Evolutionary conservation across 345 rosid genomes (phyloP), one percentile per base, ranked within the genome.

Genomic region (Sonneratia alba): DNA sequence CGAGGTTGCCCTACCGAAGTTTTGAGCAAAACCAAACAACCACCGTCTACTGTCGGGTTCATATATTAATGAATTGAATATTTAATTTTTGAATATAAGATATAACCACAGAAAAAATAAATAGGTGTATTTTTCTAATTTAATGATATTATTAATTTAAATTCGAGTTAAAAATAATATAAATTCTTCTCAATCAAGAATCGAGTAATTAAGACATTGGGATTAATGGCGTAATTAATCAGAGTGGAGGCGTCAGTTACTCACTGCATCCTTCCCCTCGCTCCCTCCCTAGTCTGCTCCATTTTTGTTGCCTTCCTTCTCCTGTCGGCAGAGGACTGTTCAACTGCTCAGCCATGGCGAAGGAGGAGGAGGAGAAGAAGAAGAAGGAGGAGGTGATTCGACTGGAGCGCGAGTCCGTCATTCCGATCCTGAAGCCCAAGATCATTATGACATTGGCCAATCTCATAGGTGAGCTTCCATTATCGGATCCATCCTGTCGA

Each of bases 391-490:
- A 94, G 38, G 81, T 89, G 56, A 91, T 94, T 74, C 87, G 91
- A 5, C 78, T 94, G 80, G 97, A 94, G 72, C 88, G 87, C 68
- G 98, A 94, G 81, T 94, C 97, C 6, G 97, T 94, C 14, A 89
- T 94, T 27, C 98, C 97, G 37, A 77, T 90, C 76, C 96, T 91
- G 73, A 91, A 91, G 74, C 98, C 97, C 12, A 91, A 83, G 84
- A 90, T 94, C 79, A 81, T 94, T 84, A 94, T 91, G 96, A 83
- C 93, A 75, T 79, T 94, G 84, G 96, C 98, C 74, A 87, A 85
- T 72, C 98, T 94, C 87, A 94, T 94, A 51, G 93, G 98, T 90
- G 73, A 36, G 67, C 57, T 24, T 3, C 51, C 51, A 3, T 42
- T 42, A 0, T 47, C 51, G 51, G 51, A 47, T 47, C 51, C 27